Evolutionary conservation across 441 rosid genomes (phyloP).

Genomic region (Kokia cookei): DNA sequence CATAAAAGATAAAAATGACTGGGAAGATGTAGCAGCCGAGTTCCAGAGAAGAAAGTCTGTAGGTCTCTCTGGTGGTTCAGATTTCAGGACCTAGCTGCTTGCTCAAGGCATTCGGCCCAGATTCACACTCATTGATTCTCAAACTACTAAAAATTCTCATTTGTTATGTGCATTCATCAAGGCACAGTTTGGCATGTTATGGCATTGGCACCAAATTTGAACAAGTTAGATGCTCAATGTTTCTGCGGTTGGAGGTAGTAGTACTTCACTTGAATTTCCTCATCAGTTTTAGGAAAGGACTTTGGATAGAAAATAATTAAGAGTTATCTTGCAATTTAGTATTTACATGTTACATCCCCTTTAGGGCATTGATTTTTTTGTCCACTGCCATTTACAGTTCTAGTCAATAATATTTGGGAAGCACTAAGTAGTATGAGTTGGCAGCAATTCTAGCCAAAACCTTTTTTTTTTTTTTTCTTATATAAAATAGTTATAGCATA

Average conservation of each 20-base stretch:
- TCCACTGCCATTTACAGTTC: conserved; percentile 15
- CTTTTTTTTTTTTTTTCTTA: not conserved
- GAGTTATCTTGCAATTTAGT: conserved; percentile 1
- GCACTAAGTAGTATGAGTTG: conserved; percentile 19
- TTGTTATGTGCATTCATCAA: not conserved
- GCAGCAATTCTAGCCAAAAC: conserved; percentile 13
- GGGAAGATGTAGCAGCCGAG: not conserved
- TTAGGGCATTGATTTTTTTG: conserved; percentile 5
- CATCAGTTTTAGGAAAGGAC: not conserved
- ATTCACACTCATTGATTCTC: not conserved
- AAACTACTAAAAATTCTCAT: not conserved
- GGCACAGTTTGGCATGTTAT: not conserved
- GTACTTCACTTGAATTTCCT: not conserved
- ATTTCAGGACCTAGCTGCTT: not conserved
- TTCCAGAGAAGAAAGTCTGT: not conserved
- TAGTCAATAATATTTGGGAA: conserved; percentile 7
- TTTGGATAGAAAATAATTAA: conserved; percentile 5
- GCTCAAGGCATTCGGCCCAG: not conserved
- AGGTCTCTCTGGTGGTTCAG: not conserved
- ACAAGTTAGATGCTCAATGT: not conserved
- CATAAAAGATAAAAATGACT: not conserved
- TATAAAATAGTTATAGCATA: not conserved
- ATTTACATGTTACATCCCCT: conserved; percentile 3
- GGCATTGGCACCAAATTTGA: not conserved
- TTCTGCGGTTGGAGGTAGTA: not conserved